A percentile compares a stretch with the other conserved stretches of the same genome.
These are phyloP conservation scores for Esteya vermicola DNA, from an alignment of 2,329 filamentous ascomycete species.

Conservation along the genomic window DNA sequence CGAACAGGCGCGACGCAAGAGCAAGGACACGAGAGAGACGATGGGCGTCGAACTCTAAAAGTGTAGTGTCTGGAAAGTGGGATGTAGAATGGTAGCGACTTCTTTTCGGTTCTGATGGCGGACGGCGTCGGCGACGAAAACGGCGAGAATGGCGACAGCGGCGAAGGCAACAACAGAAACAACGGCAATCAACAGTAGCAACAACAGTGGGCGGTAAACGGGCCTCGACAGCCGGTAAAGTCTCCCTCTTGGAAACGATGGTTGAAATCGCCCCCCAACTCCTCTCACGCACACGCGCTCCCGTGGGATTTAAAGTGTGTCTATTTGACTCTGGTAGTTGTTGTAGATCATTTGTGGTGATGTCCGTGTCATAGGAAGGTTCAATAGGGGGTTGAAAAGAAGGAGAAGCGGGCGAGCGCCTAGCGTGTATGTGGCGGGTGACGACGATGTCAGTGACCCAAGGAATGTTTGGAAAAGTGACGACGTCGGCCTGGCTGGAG, in stretches of 20 bases:
- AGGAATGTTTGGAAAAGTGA: slow-evolving; percentile 1
- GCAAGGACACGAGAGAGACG: too few species aligned
- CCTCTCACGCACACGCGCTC: slow-evolving; percentile 49
- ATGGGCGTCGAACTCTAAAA: too few species aligned
- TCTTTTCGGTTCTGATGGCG: slow-evolving; percentile 2
- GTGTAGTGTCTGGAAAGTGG: too few species aligned
- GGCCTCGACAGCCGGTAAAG: slow-evolving; percentile 17
- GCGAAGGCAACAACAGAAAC: slow-evolving; percentile 13
- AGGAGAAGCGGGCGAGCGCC: slow-evolving; percentile 1
- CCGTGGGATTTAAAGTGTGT: slow-evolving; percentile 61
- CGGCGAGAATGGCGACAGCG: slow-evolving; percentile 3
- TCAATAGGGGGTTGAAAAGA: slow-evolving; percentile 15
- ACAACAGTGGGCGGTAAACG: slow-evolving; percentile 10
- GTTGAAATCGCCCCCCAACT: slow-evolving; percentile 41
- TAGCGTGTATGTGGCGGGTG: not conserved
- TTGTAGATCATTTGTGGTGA: slow-evolving; percentile 37
- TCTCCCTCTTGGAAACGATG: slow-evolving; percentile 34
- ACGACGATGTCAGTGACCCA: slow-evolving; percentile 5
- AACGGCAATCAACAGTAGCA: slow-evolving; percentile 12
- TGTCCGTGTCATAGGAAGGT: slow-evolving; percentile 40
- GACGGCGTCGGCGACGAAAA: slow-evolving; percentile 13
- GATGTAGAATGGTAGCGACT: too few species aligned
- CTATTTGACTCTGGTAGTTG: slow-evolving; percentile 35
- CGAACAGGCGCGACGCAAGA: too few species aligned
- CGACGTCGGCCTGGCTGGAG: slow-evolving; percentile 3